A percentile compares a stretch with the other conserved stretches of the same genome.
These are phyloP conservation scores for Bryopsis sp. DNA, from an alignment of 139 green algal genomes.

Conservation along the genomic window DNA sequence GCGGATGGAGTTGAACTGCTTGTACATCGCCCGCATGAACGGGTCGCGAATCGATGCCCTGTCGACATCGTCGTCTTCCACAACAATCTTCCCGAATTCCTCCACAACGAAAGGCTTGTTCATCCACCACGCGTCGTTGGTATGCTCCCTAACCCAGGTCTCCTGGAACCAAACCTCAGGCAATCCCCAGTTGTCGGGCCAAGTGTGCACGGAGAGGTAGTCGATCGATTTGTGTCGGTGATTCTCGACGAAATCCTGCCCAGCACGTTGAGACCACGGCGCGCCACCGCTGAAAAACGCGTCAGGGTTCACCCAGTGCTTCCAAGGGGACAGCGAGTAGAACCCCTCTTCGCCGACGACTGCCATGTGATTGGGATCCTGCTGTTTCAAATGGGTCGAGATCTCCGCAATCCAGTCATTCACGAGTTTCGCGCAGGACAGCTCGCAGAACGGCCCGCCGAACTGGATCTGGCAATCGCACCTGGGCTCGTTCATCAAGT, in stretches of 20 bases:
- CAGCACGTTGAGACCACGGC: slow-evolving; percentile 29
- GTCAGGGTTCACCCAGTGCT: slow-evolving; percentile 14
- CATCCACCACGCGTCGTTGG: not conserved
- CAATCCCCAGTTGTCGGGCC: not conserved
- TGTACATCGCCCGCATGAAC: not conserved
- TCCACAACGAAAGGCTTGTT: not conserved
- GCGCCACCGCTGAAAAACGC: not conserved
- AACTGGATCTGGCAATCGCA: slow-evolving; percentile 24
- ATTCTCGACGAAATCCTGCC: slow-evolving; percentile 46
- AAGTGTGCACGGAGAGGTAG: slow-evolving; percentile 19
- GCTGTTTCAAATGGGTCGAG: slow-evolving; percentile 18
- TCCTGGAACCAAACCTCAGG: not conserved
- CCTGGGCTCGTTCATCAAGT: slow-evolving; percentile 53
- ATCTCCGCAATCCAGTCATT: slow-evolving; percentile 35
- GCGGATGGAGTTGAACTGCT: not conserved
- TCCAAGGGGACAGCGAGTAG: slow-evolving; percentile 23
- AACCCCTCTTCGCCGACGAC: slow-evolving; percentile 53
- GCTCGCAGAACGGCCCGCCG: not conserved
- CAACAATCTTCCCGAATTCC: slow-evolving; percentile 1
- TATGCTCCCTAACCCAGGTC: not conserved
- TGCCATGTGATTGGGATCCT: slow-evolving; percentile 50
- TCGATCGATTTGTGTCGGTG: slow-evolving; percentile 38
- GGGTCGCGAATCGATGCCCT: not conserved
- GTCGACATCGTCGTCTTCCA: not conserved
- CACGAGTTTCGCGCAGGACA: not conserved